Conservation (phyloP, 176 grass and related monocot genomes). For the Oryza glumipatula region DNA sequence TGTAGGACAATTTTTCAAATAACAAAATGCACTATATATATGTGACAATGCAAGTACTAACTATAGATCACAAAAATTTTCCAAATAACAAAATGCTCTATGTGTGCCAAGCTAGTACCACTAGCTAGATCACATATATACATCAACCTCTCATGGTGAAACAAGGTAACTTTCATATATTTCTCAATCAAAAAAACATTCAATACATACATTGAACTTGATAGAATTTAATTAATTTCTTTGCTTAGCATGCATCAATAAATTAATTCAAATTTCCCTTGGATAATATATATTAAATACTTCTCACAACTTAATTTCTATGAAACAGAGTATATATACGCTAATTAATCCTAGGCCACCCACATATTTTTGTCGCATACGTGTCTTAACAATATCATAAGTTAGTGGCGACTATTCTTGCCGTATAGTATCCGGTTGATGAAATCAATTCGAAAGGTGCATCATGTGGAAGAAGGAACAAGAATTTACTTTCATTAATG, state of each 20-base stretch:
- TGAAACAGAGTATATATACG: constrained; percentile 6
- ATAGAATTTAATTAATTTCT: constrained; percentile 16
- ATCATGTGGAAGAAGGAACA: constrained; percentile 61
- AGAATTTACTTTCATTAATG: constrained; percentile 72
- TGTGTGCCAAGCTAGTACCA: background rate
- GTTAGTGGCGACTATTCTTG: constrained; percentile 59
- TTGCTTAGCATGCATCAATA: background rate
- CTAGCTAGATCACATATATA: background rate
- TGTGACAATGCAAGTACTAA: background rate
- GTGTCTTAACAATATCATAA: constrained; percentile 41
- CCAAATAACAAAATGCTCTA: background rate
- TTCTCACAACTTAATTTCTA: constrained; percentile 6
- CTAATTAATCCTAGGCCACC: constrained; percentile 37
- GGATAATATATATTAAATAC: background rate
- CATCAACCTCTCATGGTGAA: background rate
- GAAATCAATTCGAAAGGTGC: constrained; percentile 74
- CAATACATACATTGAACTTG: constrained; percentile 26
- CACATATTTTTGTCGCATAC: constrained; percentile 33
- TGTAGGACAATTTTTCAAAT: background rate
- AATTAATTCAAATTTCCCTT: background rate
- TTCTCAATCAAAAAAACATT: constrained; percentile 33
- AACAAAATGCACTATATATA: background rate
- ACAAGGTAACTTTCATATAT: constrained; percentile 21
- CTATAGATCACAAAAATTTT: background rate
- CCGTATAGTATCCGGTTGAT: constrained; percentile 52